Base-by-base conservation (phyloP, 257 asterid genomes). In the Solanum bulbocastanum region DNA sequence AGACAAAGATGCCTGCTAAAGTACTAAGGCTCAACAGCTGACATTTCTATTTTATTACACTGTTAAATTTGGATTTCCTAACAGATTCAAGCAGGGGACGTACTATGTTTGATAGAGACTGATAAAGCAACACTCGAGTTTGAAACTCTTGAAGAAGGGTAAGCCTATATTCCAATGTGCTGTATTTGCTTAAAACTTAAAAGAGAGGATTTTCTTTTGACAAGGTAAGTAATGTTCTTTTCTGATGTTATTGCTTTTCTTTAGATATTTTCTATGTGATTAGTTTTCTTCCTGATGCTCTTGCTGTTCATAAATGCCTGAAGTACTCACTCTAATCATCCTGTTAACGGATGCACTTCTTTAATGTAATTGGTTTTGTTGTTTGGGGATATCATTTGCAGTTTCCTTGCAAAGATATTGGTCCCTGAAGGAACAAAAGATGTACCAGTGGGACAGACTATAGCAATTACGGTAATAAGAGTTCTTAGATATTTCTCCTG, bases 121-220 rank as follows among this genome's bases (percentile, higher is more conserved):
- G 99, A 97, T 92, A 97, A 97, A 92, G 99, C 99, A 88, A 97
- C 99, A 22, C 92, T 97, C 87, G 99, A 97, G 91, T 94, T 93
- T 92, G 99, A 97, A 91, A 87, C 95, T 90, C 98, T 95, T 60
- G 99, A 97, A 90, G 99, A 97, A 90, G 98, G 99, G 99, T 97
- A 94, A 76, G 78, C 85, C 68, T 83, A 86, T 40, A 44, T 56
- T 89, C 74, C 88, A 81, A 87, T 87, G 87, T 90, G 87, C 44
- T 90, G 68, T 18, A 86, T 73, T 60, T 72, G 37, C 62, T 33
- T 78, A 42, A 76, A 37, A 40, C 20, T 60, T 65, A 37, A 8
- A 73, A 36, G 69, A 10, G 62, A 86, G 58, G 49, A 23, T 76
- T 18, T 76, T 40, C 23, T 44, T 32, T 86, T 37, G 39, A 44